A percentile compares a stretch with the other conserved stretches of the same genome.
These are phyloP conservation scores for Podaxis sp. DNA, from an alignment of 768 basidiomycete species.

Conservation along the genomic window DNA sequence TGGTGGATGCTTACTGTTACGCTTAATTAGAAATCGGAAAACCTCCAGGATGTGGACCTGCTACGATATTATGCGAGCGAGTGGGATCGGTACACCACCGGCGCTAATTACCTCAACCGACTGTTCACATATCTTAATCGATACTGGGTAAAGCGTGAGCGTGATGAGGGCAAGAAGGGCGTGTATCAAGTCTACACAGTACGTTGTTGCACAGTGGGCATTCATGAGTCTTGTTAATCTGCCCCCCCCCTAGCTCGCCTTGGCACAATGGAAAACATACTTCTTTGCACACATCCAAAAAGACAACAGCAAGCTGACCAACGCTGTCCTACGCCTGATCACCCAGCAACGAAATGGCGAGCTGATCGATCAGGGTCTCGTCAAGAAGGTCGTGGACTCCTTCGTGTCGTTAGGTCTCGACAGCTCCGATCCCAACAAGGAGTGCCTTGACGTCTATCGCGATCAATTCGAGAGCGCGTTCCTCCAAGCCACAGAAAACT, in stretches of 20 bases:
- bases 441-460: slow-evolving; percentile 93
- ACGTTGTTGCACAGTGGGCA: slow-evolving; percentile 21
- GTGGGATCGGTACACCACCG: slow-evolving; percentile 97
- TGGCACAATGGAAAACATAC: slow-evolving; percentile 93
- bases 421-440: slow-evolving; percentile 86
- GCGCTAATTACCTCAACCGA: slow-evolving; percentile 95
- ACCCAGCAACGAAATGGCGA: slow-evolving; percentile 95
- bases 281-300: slow-evolving; percentile 86
- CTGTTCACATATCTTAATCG: slow-evolving; percentile 97
- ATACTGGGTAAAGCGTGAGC: slow-evolving; percentile 98
- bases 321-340: slow-evolving; percentile 84
- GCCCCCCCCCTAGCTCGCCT: slow-evolving; percentile 59
- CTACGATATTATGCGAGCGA: slow-evolving; percentile 89
- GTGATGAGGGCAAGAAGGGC: slow-evolving; percentile 95
- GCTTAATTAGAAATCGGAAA: slow-evolving; percentile 63
- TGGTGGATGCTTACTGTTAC: slow-evolving; percentile 14
- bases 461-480: slow-evolving; percentile 91
- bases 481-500: slow-evolving; percentile 83
- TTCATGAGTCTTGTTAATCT: slow-evolving; percentile 7
- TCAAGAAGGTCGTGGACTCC: slow-evolving; percentile 98
- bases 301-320: slow-evolving; percentile 77
- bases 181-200: slow-evolving; percentile 97
- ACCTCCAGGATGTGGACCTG: slow-evolving; percentile 84
- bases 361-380: slow-evolving; percentile 89
- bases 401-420: slow-evolving; percentile 95